Conservation (phyloP, 345 rosid species). For the Populus pruinosa region DNA sequence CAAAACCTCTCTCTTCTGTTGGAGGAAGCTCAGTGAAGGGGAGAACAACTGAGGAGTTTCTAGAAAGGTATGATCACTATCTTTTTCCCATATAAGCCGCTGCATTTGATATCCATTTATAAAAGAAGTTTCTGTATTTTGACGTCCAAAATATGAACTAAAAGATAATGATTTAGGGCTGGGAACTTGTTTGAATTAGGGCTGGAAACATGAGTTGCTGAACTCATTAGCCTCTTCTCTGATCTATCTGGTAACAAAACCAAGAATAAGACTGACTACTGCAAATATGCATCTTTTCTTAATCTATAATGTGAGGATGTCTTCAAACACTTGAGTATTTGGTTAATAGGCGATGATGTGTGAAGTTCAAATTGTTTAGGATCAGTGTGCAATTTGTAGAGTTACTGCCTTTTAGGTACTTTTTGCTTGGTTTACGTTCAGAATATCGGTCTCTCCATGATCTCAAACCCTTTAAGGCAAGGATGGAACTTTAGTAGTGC, state of each 20-base stretch:
- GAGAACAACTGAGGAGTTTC: slow-evolving; percentile 31
- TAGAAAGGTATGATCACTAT: slow-evolving; percentile 35
- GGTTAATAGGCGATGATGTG: neutral
- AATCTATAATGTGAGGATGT: neutral
- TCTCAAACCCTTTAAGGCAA: neutral
- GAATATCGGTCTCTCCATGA: neutral
- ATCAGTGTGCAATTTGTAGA: neutral
- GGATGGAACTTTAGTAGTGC: neutral
- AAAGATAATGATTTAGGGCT: too few relatives aligned
- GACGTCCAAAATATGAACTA: neutral
- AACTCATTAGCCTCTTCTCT: neutral
- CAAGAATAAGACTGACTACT: neutral
- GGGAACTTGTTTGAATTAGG: too few relatives aligned
- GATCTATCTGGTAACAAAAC: neutral
- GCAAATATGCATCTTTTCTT: neutral
- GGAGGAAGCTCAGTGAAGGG: slow-evolving; percentile 33
- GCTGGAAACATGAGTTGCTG: neutral
- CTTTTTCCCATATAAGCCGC: neutral
- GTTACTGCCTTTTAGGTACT: neutral
- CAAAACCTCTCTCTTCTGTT: slow-evolving; percentile 24
- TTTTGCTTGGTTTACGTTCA: neutral
- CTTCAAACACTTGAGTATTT: neutral
- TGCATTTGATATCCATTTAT: neutral
- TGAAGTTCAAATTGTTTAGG: neutral
- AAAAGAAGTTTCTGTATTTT: neutral